Conservation (phyloP, 2,329 filamentous ascomycete species). For the Phyllosticta citribraziliensis region DNA sequence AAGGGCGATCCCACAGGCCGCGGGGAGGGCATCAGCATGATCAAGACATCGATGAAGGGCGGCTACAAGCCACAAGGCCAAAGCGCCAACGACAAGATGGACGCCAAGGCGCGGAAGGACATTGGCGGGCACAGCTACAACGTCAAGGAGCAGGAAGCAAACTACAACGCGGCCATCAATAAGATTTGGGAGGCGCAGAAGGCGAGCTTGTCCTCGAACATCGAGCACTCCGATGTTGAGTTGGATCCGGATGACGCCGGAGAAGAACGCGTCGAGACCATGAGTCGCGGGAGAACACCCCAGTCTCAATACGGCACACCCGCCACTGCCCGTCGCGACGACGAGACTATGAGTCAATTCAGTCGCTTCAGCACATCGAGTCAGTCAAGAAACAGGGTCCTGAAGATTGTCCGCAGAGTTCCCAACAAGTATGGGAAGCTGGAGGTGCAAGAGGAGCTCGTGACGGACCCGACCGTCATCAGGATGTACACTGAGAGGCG, state of each 20-base stretch:
- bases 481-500: slow-evolving; percentile 76
- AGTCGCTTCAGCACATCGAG: slow-evolving; percentile 44
- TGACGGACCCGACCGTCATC: slow-evolving; percentile 79
- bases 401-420: slow-evolving; percentile 64
- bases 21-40: slow-evolving; percentile 91
- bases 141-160: slow-evolving; percentile 83
- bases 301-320: slow-evolving; percentile 58
- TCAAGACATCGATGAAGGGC: slow-evolving; percentile 97
- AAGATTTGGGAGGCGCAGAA: slow-evolving; percentile 90
- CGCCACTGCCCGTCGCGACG: slow-evolving; percentile 48
- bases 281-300: slow-evolving; percentile 45
- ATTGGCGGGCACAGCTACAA: slow-evolving; percentile 92
- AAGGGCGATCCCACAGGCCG: slow-evolving; percentile 91
- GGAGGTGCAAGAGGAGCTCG: slow-evolving; percentile 47
- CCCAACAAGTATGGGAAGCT: slow-evolving; percentile 56
- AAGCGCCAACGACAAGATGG: slow-evolving; percentile 76
- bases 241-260: slow-evolving; percentile 49
- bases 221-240: slow-evolving; percentile 67
- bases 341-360: slow-evolving; percentile 54
- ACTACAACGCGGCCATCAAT: slow-evolving; percentile 84
- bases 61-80: slow-evolving; percentile 88
- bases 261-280: slow-evolving; percentile 35
- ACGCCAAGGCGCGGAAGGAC: slow-evolving; percentile 60
- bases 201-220: slow-evolving; percentile 60
- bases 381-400: slow-evolving; percentile 52